Percentiles rank a stretch among this genome's conserved stretches.
These are phyloP conservation scores for Tarenaya hassleriana DNA, from an alignment of 345 rosid species.

Conservation along the genomic window DNA sequence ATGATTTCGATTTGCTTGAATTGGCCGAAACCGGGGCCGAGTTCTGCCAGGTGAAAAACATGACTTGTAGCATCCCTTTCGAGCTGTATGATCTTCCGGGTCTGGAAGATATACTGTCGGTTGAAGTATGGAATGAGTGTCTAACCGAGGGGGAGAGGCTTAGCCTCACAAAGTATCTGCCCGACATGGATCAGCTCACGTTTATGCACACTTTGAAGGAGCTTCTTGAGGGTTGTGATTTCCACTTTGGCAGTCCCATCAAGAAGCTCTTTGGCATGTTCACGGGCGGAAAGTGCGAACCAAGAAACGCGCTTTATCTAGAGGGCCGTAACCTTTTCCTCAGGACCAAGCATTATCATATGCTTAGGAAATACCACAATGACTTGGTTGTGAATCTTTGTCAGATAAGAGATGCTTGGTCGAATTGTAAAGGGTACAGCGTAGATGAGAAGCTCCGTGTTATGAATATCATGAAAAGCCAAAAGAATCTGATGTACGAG, in stretches of 20 bases:
- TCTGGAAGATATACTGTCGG: slow-evolving; percentile 70
- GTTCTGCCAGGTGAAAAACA: slow-evolving; percentile 77
- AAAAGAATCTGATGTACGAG: slow-evolving; percentile 75
- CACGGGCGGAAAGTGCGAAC: slow-evolving; percentile 93
- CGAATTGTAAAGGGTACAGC: slow-evolving; percentile 66
- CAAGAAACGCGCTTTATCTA: slow-evolving; percentile 81
- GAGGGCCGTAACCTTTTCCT: slow-evolving; percentile 68
- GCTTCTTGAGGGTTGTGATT: slow-evolving; percentile 65
- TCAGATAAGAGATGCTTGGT: slow-evolving; percentile 89
- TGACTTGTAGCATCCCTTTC: slow-evolving; percentile 78
- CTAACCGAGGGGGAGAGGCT: slow-evolving; percentile 78
- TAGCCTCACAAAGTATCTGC: slow-evolving; percentile 61
- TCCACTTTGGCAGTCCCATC: slow-evolving; percentile 87
- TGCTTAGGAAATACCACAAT: slow-evolving; percentile 82
- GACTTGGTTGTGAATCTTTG: slow-evolving; percentile 64
- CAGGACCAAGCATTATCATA: slow-evolving; percentile 73
- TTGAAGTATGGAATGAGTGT: slow-evolving; percentile 90
- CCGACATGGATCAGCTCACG: slow-evolving; percentile 74
- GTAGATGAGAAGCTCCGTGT: slow-evolving; percentile 88
- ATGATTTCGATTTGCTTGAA: slow-evolving; percentile 91
- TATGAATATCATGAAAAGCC: slow-evolving; percentile 72
- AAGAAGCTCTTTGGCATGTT: slow-evolving; percentile 75
- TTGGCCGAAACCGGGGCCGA: slow-evolving; percentile 85
- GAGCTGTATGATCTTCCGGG: slow-evolving; percentile 80
- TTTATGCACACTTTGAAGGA: slow-evolving; percentile 63